A percentile compares a stretch with the other conserved stretches of the same genome.
Evolutionary conservation across 495 filamentous ascomycete genomes (phyloP).

Genomic region (Xylaria bambusicola): DNA sequence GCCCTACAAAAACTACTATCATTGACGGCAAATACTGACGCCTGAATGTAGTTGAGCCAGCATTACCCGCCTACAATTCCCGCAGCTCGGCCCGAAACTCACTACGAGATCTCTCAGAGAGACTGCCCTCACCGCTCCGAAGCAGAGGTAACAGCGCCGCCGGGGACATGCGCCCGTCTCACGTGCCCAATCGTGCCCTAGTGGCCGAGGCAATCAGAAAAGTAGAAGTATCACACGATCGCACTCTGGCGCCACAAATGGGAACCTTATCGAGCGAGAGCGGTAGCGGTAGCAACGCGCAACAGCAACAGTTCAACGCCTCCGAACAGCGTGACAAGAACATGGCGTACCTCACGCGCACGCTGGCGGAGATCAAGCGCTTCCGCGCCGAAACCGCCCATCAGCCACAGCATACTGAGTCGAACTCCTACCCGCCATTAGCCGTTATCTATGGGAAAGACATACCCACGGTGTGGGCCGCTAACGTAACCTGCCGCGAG

Average conservation of each 20-base stretch:
- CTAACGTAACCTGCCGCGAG: conserved; percentile 63
- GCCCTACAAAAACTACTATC: not conserved
- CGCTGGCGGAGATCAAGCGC: conserved; percentile 64
- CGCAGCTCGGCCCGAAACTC: conserved; percentile 37
- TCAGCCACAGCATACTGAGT: conserved; percentile 55
- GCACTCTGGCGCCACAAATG: conserved; percentile 52
- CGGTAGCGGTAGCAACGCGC: conserved; percentile 2
- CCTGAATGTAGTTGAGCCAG: conserved; percentile 49
- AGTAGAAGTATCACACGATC: conserved; percentile 40
- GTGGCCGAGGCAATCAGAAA: conserved; percentile 28
- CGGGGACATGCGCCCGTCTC: conserved; percentile 25
- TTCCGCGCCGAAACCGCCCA: conserved; percentile 76
- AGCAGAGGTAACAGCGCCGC: conserved; percentile 33
- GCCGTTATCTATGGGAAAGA: conserved; percentile 88
- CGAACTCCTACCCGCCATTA: conserved; percentile 77
- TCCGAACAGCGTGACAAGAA: conserved; percentile 48
- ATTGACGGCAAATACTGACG: not conserved
- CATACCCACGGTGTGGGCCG: conserved; percentile 80
- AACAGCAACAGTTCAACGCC: conserved; percentile 37
- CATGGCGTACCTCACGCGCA: conserved; percentile 74
- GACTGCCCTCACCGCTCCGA: conserved; percentile 29
- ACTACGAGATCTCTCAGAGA: conserved; percentile 42
- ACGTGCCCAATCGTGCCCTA: conserved; percentile 23
- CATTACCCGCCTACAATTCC: conserved; percentile 52
- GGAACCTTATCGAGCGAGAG: conserved; percentile 39